Conservation (phyloP, 495 filamentous ascomycete species). For the Parachaetomium inaequale region DNA sequence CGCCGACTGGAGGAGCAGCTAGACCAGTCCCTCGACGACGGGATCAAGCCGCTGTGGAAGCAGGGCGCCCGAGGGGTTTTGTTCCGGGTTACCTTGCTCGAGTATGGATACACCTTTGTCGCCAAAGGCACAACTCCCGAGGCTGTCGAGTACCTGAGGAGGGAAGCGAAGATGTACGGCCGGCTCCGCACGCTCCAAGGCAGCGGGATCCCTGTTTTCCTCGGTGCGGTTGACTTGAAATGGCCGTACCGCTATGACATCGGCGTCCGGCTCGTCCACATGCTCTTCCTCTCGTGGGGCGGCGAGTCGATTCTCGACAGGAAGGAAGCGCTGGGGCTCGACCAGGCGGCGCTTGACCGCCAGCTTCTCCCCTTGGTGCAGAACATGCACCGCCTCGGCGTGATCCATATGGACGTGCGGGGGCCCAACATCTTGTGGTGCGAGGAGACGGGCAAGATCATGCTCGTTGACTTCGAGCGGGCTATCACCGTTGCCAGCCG, state of each 20-base stretch:
- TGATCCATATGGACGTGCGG: slow-evolving; percentile 26
- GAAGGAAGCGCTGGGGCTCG: neutral
- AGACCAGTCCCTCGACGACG: slow-evolving; percentile 20
- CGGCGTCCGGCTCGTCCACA: slow-evolving; percentile 42
- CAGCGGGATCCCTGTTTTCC: slow-evolving; percentile 39
- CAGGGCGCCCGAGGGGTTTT: slow-evolving; percentile 30
- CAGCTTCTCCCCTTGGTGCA: slow-evolving; percentile 17
- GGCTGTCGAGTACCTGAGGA: neutral
- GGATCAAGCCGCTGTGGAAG: slow-evolving; percentile 17
- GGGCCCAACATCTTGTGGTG: slow-evolving; percentile 19
- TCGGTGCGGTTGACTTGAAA: slow-evolving; percentile 42
- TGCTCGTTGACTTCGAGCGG: slow-evolving; percentile 29
- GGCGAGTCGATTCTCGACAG: neutral
- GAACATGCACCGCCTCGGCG: slow-evolving; percentile 23
- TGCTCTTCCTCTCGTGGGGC: slow-evolving; percentile 46
- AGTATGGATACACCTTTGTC: slow-evolving; percentile 47
- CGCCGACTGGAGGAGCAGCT: slow-evolving; percentile 24
- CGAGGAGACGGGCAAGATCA: slow-evolving; percentile 16
- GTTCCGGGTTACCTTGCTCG: slow-evolving; percentile 41
- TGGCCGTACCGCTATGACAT: slow-evolving; percentile 37
- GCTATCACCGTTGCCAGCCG: neutral
- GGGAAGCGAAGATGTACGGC: slow-evolving; percentile 32
- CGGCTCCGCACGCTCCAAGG: slow-evolving; percentile 38
- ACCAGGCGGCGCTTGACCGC: slow-evolving; percentile 2
- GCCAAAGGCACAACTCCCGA: slow-evolving; percentile 41